Conservation (phyloP, 495 filamentous ascomycete genomes). For the Trypethelium eluteriae region DNA sequence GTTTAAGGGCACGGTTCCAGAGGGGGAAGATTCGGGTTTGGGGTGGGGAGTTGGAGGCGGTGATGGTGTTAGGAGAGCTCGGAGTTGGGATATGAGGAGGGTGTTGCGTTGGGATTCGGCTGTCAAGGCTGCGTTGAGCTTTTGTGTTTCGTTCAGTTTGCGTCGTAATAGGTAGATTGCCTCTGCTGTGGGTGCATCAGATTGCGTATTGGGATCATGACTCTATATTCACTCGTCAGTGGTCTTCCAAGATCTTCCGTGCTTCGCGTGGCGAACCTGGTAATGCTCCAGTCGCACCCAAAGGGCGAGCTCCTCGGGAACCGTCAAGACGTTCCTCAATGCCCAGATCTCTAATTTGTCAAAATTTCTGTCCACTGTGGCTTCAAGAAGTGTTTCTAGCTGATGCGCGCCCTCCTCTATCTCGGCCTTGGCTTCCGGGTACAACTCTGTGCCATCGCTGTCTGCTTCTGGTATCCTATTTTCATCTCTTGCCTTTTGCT, state of each 20-base stretch:
- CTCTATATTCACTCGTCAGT: background rate
- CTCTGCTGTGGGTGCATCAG: constrained; percentile 51
- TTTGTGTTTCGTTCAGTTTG: constrained; percentile 71
- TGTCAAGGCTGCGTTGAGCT: constrained; percentile 65
- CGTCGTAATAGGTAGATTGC: constrained; percentile 62
- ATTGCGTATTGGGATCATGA: constrained; percentile 6
- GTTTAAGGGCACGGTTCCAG: background rate
- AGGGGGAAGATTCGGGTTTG: constrained; percentile 36
- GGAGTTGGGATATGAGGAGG: constrained; percentile 57
- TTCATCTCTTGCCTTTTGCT: constrained; percentile 19
- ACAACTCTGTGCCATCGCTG: constrained; percentile 44
- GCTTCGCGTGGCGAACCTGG: constrained; percentile 44
- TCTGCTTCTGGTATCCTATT: constrained; percentile 45
- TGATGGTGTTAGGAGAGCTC: constrained; percentile 18
- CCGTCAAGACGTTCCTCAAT: constrained; percentile 77
- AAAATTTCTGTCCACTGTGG: constrained; percentile 68
- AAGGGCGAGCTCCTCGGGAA: constrained; percentile 60
- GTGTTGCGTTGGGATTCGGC: constrained; percentile 73
- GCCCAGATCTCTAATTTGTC: constrained; percentile 77
- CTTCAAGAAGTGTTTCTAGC: constrained; percentile 86
- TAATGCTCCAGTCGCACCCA: constrained; percentile 85
- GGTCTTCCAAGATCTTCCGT: background rate
- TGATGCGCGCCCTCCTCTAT: constrained; percentile 86
- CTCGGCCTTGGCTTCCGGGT: constrained; percentile 53
- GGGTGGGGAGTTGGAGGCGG: background rate